Percentiles rank a stretch among this genome's conserved stretches.
phyloP scores from a whole-genome alignment of 2,329 filamentous ascomycete species.

The Hawksworthiomyces lignivorus region DNA sequence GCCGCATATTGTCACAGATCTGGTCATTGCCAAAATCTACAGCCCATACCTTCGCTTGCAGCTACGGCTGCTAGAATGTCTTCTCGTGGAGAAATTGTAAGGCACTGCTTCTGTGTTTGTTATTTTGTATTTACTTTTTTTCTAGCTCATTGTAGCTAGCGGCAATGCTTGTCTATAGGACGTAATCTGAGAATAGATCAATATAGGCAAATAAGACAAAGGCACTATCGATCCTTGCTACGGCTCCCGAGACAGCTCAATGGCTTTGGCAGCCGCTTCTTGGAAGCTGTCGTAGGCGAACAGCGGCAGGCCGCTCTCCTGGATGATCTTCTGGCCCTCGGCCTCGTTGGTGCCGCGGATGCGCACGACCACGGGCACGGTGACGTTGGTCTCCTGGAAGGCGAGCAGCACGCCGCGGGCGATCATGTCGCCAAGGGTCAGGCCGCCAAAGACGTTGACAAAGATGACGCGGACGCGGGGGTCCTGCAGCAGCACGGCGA shows the following conservation, averaged over 20 bases:
- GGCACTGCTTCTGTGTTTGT: too few relatives aligned
- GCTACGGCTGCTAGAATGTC: too few relatives aligned
- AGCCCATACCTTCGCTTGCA: too few relatives aligned
- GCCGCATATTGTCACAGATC: too few relatives aligned
- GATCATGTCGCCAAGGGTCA: constrained; percentile 76
- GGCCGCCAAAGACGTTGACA: constrained; percentile 48
- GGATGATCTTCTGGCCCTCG: constrained; percentile 61
- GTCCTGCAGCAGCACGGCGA: constrained; percentile 66
- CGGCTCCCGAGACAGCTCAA: constrained; percentile 38
- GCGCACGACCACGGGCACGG: constrained; percentile 69
- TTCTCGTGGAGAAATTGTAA: too few relatives aligned
- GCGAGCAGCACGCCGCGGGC: constrained; percentile 66
- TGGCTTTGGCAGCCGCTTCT: constrained; percentile 60
- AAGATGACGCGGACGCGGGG: constrained; percentile 59
- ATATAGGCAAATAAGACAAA: too few relatives aligned
- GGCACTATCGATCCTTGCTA: too few relatives aligned
- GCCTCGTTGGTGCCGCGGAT: constrained; percentile 69
- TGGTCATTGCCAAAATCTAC: too few relatives aligned
- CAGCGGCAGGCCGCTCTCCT: constrained; percentile 58
- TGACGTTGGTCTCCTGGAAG: constrained; percentile 59
- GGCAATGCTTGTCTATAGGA: too few relatives aligned
- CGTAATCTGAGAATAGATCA: too few relatives aligned
- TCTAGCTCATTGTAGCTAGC: too few relatives aligned
- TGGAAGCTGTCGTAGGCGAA: constrained; percentile 69
- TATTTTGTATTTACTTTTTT: too few relatives aligned